phyloP scores from a whole-genome alignment of 352 stramenopile genomes.

The Bremia lactucae region DNA sequence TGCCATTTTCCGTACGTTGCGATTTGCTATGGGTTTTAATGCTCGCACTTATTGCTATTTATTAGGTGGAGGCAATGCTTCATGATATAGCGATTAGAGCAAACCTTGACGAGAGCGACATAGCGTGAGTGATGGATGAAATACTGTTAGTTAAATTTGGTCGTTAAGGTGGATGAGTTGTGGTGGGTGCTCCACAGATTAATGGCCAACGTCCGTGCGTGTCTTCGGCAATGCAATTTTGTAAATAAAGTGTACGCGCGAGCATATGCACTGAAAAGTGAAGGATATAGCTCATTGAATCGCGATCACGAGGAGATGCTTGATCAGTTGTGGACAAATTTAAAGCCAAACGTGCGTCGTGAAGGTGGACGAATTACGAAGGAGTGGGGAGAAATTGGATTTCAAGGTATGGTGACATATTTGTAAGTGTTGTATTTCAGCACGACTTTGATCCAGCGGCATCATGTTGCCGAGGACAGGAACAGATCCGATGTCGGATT shows the following conservation, averaged over 20 bases:
- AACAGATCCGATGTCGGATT: conserved; percentile 79
- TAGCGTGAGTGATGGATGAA: conserved; percentile 20
- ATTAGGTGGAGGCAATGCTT: conserved; percentile 42
- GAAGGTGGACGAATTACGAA: conserved; percentile 72
- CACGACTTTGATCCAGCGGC: background rate
- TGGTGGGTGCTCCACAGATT: conserved; percentile 24
- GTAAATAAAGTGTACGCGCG: conserved; percentile 64
- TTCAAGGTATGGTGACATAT: conserved; percentile 49
- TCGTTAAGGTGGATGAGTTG: background rate
- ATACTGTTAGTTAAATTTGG: background rate
- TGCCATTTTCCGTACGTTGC: conserved; percentile 43
- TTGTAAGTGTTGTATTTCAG: background rate
- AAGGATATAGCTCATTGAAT: conserved; percentile 60
- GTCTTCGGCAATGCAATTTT: conserved; percentile 59
- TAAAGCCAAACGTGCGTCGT: conserved; percentile 73
- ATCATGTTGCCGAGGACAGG: conserved; percentile 18
- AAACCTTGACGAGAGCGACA: conserved; percentile 35
- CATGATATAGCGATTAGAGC: conserved; percentile 45
- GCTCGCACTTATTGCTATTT: background rate
- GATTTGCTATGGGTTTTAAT: background rate
- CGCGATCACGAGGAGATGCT: conserved; percentile 60
- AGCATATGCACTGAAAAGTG: conserved; percentile 43
- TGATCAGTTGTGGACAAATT: conserved; percentile 67
- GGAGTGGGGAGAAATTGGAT: conserved; percentile 82
- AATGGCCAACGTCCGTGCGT: conserved; percentile 53